Percentiles rank a stretch among this genome's conserved stretches.
phyloP scores from a whole-genome alignment of 2,329 filamentous ascomycete genomes.

The Pleoardoris graminearum region DNA sequence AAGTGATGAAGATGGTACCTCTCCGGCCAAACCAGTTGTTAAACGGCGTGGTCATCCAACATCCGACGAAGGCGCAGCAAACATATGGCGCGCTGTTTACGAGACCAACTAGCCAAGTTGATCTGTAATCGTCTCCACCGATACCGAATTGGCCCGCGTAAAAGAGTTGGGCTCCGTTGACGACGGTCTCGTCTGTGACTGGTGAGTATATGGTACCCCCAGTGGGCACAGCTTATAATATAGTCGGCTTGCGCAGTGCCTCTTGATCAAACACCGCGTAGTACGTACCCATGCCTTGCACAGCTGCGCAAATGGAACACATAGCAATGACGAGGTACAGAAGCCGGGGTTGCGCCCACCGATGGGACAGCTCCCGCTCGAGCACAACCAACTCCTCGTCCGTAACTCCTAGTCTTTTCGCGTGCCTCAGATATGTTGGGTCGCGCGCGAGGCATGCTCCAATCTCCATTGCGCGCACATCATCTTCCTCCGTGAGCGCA shows the following conservation, averaged over 20 bases:
- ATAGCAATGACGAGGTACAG: constrained; percentile 67
- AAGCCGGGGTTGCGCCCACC: constrained; percentile 67
- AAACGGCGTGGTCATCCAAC: constrained; percentile 74
- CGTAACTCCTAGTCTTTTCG: constrained; percentile 52
- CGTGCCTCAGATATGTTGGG: constrained; percentile 19
- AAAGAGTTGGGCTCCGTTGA: constrained; percentile 59
- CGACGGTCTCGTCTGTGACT: constrained; percentile 64
- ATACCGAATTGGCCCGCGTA: constrained; percentile 67
- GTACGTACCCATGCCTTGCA: constrained; percentile 67
- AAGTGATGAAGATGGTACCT: constrained; percentile 76
- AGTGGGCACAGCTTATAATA: too few species aligned
- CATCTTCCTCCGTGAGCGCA: constrained; percentile 42
- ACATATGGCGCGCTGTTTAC: constrained; percentile 66
- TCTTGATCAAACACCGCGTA: too few species aligned
- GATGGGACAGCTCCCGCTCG: constrained; percentile 62
- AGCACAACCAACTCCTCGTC: constrained; percentile 61
- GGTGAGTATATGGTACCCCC: too few species aligned
- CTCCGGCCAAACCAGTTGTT: constrained; percentile 71
- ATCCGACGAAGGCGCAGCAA: constrained; percentile 69
- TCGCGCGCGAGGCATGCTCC: constrained; percentile 35
- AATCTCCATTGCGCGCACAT: constrained; percentile 36
- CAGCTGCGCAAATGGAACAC: constrained; percentile 66
- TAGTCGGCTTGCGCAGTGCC: too few species aligned
- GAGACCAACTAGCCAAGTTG: constrained; percentile 64
- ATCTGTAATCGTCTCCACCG: constrained; percentile 50